Conservation (phyloP, 108 stramenopile species). For the Aureococcus anophagefferens region DNA sequence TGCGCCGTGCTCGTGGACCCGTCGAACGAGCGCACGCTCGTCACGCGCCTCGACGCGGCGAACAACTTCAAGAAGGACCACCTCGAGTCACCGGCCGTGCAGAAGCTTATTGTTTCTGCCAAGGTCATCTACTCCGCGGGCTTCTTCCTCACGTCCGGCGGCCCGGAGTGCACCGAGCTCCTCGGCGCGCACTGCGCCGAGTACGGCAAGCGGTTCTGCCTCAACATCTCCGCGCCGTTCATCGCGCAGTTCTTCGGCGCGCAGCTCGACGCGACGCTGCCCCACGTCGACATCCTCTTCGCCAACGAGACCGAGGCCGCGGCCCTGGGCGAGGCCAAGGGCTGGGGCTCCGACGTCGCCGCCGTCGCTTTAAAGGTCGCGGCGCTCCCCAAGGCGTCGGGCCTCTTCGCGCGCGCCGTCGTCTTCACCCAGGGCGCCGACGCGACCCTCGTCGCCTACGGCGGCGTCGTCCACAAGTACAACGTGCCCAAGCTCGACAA, state of each 20-base stretch:
- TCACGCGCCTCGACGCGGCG: constrained; percentile 94
- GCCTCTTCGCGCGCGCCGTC: constrained; percentile 66
- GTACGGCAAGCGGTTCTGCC: constrained; percentile 77
- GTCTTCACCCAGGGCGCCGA: constrained; percentile 94
- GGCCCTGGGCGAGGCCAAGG: constrained; percentile 87
- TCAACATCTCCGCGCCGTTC: constrained; percentile 97
- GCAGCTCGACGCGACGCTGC: constrained; percentile 77
- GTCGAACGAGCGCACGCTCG: constrained; percentile 82
- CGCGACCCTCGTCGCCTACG: constrained; percentile 81
- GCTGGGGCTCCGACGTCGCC: constrained; percentile 74
- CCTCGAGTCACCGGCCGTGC: constrained; percentile 76
- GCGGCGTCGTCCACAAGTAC: constrained; percentile 77
- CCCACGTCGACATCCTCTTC: constrained; percentile 93
- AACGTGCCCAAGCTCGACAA: constrained; percentile 62
- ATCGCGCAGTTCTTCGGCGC: constrained; percentile 96
- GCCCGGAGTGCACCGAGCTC: constrained; percentile 71
- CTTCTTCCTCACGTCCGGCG: constrained; percentile 95
- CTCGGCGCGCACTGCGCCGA: constrained; percentile 82
- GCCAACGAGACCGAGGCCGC: constrained; percentile 97
- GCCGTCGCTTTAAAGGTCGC: constrained; percentile 79
- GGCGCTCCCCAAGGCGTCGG: constrained; percentile 74
- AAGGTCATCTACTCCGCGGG: constrained; percentile 87
- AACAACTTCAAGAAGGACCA: constrained; percentile 89
- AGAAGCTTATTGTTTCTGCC: constrained; percentile 76
- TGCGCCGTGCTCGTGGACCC: constrained; percentile 92